Base-by-base conservation (phyloP, 129 eudicot species). In the Flaveria bidentis region DNA sequence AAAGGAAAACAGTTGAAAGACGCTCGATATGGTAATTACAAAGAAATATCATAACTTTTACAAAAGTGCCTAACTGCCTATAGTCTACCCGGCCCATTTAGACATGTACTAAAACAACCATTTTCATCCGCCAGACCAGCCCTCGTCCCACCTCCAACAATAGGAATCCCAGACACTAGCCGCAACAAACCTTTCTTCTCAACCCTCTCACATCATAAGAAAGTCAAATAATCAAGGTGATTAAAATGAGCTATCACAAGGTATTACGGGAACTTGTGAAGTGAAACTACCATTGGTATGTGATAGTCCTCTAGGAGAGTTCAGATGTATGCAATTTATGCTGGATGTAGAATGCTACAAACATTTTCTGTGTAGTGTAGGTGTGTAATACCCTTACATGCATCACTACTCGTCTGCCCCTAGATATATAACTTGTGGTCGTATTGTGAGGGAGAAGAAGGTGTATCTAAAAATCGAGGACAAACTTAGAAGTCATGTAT, bases 81-180 rank as follows among this genome's bases (percentile, higher is more conserved):
- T 23, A 23, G 22, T 63, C 22, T 30, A 62, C 68, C 69, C 68
- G 4, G 14, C 68, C 68, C 44, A 10, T 62, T 28, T 62, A 62
- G 11, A 28, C 1, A 15, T 30, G 44, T 30, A 63, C 22, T 10
- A 63, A 56, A 61, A 63, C 45, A 63, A 63, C 20, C 45, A 46
- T 63, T 30, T 30, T 30, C 20, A 30, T 63, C 20, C 28, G 22
- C 22, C 45, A 14, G 45, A 44, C 4, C 64, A 28, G 4, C 45
- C 12, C 45, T 58, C 11, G 3, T 23, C 30, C 30, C 65, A 58
- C 65, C 65, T 58, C 65, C 26, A 58, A 58, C 13, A 8, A 22
- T 22, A 57, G 15, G 26, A 22, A 57, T 18, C 30, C 15, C 36
- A 30, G 58, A 52, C 18, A 14, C 14, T 50, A 23, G n/a, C 2